Percentiles rank a stretch among this genome's conserved stretches.
Evolutionary conservation across 2,329 filamentous ascomycete species (phyloP).

Genomic region (Monosporascus sp.): DNA sequence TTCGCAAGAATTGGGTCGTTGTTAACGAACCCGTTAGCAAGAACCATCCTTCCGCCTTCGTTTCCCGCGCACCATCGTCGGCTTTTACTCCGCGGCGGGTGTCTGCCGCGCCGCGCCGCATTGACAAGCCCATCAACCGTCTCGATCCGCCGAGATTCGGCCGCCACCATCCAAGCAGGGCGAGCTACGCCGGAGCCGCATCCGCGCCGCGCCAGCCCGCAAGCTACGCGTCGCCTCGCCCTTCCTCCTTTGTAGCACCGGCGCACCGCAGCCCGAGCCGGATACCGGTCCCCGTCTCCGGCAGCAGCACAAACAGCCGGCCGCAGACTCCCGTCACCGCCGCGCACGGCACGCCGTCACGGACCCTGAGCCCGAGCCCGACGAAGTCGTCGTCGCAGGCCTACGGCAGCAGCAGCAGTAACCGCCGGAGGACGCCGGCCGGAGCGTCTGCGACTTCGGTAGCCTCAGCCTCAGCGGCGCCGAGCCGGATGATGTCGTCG

Average conservation of each 20-base stretch:
- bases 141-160: slow-evolving; percentile 23
- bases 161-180: slow-evolving; percentile 32
- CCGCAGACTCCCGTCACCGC: slow-evolving; percentile 20
- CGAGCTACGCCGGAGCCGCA: slow-evolving; percentile 43
- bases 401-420: background rate
- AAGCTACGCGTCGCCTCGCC: slow-evolving; percentile 47
- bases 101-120: slow-evolving; percentile 33
- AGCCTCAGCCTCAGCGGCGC: slow-evolving; percentile 13
- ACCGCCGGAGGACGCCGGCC: slow-evolving; percentile 42
- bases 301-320: slow-evolving; percentile 5
- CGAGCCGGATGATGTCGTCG: background rate
- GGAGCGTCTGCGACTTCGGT: slow-evolving; percentile 36
- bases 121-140: slow-evolving; percentile 36
- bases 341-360: slow-evolving; percentile 12
- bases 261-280: slow-evolving; percentile 31
- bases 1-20: slow-evolving; percentile 67
- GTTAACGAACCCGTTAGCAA: slow-evolving; percentile 40
- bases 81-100: slow-evolving; percentile 21
- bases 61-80: slow-evolving; percentile 18
- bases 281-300: slow-evolving; percentile 31
- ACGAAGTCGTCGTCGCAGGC: slow-evolving; percentile 1
- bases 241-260: slow-evolving; percentile 21
- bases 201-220: slow-evolving; percentile 38
- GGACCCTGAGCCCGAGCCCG: slow-evolving; percentile 20
- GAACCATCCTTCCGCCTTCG: slow-evolving; percentile 12